phyloP scores from a whole-genome alignment of 306 rosid genomes.

The Aeschynomene evenia region DNA sequence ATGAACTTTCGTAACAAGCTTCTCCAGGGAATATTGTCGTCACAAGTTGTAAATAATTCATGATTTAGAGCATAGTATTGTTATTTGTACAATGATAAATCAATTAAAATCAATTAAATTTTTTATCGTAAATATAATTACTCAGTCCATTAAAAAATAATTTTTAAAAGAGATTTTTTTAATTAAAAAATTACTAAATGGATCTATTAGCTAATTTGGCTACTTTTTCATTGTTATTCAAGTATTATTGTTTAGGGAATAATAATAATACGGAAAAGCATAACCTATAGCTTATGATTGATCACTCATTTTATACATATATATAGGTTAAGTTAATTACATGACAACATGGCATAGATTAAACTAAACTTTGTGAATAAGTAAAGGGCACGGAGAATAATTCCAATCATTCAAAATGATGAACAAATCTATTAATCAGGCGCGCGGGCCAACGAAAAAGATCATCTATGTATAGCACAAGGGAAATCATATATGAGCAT shows the following conservation, averaged over 20 bases:
- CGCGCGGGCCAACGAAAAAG: not conserved
- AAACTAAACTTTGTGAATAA: constrained; percentile 15
- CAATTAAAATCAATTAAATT: too few species aligned
- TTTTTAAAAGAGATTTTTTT: too few species aligned
- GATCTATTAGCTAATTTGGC: too few species aligned
- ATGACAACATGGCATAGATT: not conserved
- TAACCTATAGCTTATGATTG: not conserved
- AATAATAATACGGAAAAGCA: not conserved
- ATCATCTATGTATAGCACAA: not conserved
- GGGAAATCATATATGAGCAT: too few species aligned
- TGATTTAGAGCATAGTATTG: not conserved
- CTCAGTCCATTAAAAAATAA: too few species aligned
- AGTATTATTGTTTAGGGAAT: too few species aligned
- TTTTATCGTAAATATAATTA: too few species aligned
- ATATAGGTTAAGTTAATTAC: not conserved
- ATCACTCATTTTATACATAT: constrained; percentile 16
- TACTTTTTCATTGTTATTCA: too few species aligned
- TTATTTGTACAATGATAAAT: too few species aligned
- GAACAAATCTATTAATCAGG: not conserved
- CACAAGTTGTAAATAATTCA: not conserved
- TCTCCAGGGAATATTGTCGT: too few species aligned
- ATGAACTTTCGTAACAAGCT: not conserved
- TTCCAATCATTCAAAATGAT: not conserved
- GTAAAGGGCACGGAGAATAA: constrained; percentile 7
- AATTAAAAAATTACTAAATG: too few species aligned